phyloP scores from a whole-genome alignment of 2,329 filamentous ascomycete species.

The Trichoderma guizhouense region DNA sequence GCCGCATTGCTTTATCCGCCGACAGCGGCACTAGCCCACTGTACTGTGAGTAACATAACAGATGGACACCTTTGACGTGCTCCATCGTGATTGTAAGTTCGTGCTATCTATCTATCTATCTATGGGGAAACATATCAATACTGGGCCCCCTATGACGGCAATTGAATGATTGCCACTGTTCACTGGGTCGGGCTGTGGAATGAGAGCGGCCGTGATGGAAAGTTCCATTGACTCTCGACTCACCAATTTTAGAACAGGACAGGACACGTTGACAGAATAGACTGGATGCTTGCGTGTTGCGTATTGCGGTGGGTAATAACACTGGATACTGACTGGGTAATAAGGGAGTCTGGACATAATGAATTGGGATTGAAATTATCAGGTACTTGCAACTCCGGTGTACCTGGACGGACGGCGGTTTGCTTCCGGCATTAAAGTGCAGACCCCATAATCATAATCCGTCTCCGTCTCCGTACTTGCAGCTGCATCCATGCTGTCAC shows the following conservation, averaged over 20 bases:
- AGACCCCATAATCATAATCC: not conserved
- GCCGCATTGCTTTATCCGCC: not conserved
- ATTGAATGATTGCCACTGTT: not conserved
- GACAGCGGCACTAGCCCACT: not conserved
- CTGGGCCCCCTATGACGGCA: not conserved
- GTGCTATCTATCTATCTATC: not conserved
- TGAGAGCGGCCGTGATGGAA: not conserved
- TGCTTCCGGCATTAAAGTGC: not conserved
- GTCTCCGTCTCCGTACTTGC: not conserved
- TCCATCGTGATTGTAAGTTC: too few relatives aligned
- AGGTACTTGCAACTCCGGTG: not conserved
- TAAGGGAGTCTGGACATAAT: not conserved
- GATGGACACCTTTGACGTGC: not conserved
- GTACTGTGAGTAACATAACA: not conserved
- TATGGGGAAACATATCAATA: not conserved
- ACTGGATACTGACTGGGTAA: not conserved
- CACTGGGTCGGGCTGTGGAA: not conserved
- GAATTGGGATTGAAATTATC: not conserved
- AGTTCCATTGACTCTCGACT: not conserved
- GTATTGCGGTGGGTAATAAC: constrained; percentile 1
- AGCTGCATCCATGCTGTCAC: not conserved
- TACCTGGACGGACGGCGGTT: not conserved
- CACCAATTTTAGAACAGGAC: not conserved
- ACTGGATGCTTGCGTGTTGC: not conserved
- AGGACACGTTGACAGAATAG: constrained; percentile 1